These are phyloP conservation scores for Amanita phalloides DNA, from an alignment of 768 basidiomycete genomes.

Conservation along the genomic window DNA sequence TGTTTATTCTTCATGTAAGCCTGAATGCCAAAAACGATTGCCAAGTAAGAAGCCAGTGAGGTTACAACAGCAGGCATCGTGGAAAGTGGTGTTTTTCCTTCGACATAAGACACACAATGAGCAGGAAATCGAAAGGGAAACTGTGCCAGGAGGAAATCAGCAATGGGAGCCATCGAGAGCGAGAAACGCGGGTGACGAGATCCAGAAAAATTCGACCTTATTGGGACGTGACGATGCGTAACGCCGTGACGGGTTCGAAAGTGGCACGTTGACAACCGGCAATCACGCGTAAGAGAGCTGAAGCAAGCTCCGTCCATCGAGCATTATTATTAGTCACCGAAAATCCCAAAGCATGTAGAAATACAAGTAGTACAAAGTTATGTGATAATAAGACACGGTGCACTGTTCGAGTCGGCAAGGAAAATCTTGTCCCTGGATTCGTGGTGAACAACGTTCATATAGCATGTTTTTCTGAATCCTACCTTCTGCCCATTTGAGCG, in stretches of 20 bases:
- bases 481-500: conserved; percentile 32
- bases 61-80: conserved; percentile 66
- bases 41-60: conserved; percentile 73
- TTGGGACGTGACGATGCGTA: not conserved
- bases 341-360: not conserved
- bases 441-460: not conserved
- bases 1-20: conserved; percentile 73
- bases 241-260: conserved; percentile 7
- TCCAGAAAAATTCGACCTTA: not conserved
- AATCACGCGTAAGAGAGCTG: too few species aligned
- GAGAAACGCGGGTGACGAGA: conserved; percentile 1
- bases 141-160: conserved; percentile 55
- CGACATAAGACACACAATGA: conserved; percentile 54
- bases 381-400: conserved; percentile 46
- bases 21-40: conserved; percentile 77
- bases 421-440: conserved; percentile 33
- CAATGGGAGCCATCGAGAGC: conserved; percentile 53
- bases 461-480: not conserved
- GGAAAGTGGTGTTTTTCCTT: conserved; percentile 71
- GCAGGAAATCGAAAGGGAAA: conserved; percentile 48
- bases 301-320: not conserved
- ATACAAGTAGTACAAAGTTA: conserved; percentile 16
- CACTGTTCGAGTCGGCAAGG: conserved; percentile 39
- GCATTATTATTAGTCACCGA: not conserved
- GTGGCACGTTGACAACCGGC: conserved; percentile 8